These are phyloP conservation scores for Mallotus japonicus DNA, from an alignment of 441 rosid species.

Conservation along the genomic window DNA sequence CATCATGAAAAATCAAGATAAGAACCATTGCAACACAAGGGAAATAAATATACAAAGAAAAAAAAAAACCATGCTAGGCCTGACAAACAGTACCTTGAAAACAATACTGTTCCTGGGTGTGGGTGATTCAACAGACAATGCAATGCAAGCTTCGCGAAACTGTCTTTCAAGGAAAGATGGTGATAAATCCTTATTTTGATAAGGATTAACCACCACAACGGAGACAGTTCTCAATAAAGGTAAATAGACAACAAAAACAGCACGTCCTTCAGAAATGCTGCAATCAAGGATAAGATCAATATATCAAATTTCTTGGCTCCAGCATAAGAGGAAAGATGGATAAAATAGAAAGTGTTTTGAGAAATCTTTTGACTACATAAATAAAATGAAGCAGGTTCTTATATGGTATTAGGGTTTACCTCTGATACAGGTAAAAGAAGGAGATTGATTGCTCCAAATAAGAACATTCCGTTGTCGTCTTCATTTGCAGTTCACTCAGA, in stretches of 20 bases:
- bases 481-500: slow-evolving; percentile 80
- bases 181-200: slow-evolving; percentile 62
- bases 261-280: slow-evolving; percentile 83
- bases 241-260: slow-evolving; percentile 63
- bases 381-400: neutral
- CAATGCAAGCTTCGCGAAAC: slow-evolving; percentile 81
- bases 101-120: slow-evolving; percentile 38
- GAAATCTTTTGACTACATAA: no score
- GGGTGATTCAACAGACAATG: slow-evolving; percentile 55
- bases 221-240: slow-evolving; percentile 49
- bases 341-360: slow-evolving; percentile 10
- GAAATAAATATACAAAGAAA: slow-evolving; percentile 8
- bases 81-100: slow-evolving; percentile 53
- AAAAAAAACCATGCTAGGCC: slow-evolving; percentile 4
- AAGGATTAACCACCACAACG: slow-evolving; percentile 76
- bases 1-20: slow-evolving; percentile 15
- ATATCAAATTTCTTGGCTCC: slow-evolving; percentile 11
- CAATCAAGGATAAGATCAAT: slow-evolving; percentile 17
- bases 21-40: slow-evolving; percentile 14
- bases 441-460: slow-evolving; percentile 80
- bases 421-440: slow-evolving; percentile 84
- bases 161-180: slow-evolving; percentile 76
- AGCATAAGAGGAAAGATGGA: slow-evolving; percentile 5
- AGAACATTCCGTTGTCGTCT: slow-evolving; percentile 85
- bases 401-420: slow-evolving; percentile 42